Percentiles rank a stretch among this genome's conserved stretches.
These are phyloP conservation scores for Russula earlei DNA, from an alignment of 768 basidiomycete genomes.

Conservation along the genomic window DNA sequence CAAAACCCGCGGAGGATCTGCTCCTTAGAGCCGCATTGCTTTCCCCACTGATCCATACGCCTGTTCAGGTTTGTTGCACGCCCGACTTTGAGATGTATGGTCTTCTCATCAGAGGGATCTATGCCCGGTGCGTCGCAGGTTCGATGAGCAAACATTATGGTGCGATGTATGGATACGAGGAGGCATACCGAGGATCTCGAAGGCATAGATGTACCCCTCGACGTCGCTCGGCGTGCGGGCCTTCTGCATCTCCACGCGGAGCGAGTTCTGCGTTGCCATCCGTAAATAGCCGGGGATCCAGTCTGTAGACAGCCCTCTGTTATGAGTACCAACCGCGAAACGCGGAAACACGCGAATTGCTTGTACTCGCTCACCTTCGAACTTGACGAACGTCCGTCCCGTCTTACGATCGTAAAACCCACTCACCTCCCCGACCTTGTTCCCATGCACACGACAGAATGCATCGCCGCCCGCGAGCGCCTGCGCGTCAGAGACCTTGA, in stretches of 20 bases:
- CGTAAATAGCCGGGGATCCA: slow-evolving; percentile 64
- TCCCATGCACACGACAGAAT: slow-evolving; percentile 60
- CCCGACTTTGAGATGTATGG: slow-evolving; percentile 69
- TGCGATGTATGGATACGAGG: background rate
- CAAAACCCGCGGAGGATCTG: slow-evolving; percentile 68
- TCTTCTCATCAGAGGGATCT: slow-evolving; percentile 30
- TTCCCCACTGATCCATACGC: slow-evolving; percentile 71
- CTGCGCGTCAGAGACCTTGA: slow-evolving; percentile 35
- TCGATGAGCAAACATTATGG: background rate
- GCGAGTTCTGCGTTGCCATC: slow-evolving; percentile 46
- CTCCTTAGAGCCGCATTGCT: slow-evolving; percentile 70
- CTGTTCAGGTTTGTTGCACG: slow-evolving; percentile 64
- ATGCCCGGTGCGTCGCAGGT: background rate
- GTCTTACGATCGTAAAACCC: slow-evolving; percentile 50
- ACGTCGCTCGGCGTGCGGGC: slow-evolving; percentile 46
- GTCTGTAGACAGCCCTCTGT: slow-evolving; percentile 30
- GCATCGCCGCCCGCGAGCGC: slow-evolving; percentile 28
- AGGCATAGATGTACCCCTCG: slow-evolving; percentile 73
- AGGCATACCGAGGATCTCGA: slow-evolving; percentile 62
- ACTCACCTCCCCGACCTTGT: slow-evolving; percentile 40
- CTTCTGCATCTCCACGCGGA: slow-evolving; percentile 47
- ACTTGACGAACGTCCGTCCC: slow-evolving; percentile 43
- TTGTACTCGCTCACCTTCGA: slow-evolving; percentile 34
- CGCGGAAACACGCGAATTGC: background rate
- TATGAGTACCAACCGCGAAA: background rate